Conservation (phyloP, 257 asterid genomes). For the Solanum microdontum region DNA sequence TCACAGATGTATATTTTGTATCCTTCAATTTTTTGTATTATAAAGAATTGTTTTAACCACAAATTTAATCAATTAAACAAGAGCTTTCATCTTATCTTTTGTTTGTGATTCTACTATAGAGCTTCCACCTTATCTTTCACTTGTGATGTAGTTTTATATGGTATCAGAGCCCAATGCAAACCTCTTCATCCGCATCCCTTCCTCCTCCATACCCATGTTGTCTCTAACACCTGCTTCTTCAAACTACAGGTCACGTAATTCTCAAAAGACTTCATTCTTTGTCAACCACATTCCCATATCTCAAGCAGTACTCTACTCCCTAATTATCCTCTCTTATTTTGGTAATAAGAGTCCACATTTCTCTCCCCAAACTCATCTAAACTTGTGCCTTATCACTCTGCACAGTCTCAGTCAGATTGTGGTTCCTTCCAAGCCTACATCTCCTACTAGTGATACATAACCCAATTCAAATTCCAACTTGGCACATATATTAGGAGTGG, state of each 20-base stretch:
- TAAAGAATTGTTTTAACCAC: not conserved
- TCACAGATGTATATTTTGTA: not conserved
- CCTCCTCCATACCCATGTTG: not conserved
- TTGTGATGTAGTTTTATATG: not conserved
- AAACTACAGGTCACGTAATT: not conserved
- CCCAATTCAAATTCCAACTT: not conserved
- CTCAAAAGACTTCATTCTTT: not conserved
- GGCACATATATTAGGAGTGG: not conserved
- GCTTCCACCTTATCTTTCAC: not conserved
- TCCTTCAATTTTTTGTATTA: not conserved
- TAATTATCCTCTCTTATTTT: not conserved
- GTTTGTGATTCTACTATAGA: not conserved
- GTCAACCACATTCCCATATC: not conserved
- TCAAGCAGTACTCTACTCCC: not conserved
- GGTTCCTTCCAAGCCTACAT: not conserved
- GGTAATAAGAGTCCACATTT: not conserved
- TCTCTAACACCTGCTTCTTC: not conserved
- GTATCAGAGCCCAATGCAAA: not conserved
- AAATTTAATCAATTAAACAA: not conserved
- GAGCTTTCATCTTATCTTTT: not conserved
- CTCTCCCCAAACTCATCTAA: not conserved
- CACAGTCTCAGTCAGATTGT: not conserved
- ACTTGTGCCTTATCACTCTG: not conserved
- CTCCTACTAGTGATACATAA: not conserved
- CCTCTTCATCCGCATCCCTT: not conserved